A percentile compares a stretch with the other conserved stretches of the same genome.
These are phyloP conservation scores for Thelonectria discophora DNA, from an alignment of 2,329 filamentous ascomycete genomes.

Conservation along the genomic window DNA sequence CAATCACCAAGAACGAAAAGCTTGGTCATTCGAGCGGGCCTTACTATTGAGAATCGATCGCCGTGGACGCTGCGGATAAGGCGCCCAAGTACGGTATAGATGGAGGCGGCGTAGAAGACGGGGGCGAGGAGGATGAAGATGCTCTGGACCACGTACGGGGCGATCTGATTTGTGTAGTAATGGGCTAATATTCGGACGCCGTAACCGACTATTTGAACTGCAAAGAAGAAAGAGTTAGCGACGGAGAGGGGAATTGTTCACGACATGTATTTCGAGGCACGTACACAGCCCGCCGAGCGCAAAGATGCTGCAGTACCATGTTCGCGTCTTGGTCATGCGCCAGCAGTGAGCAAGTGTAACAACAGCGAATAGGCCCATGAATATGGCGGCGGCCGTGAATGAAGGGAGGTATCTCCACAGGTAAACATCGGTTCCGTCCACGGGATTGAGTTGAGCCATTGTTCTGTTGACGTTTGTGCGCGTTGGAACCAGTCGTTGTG, in stretches of 20 bases:
- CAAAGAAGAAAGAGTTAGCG: neutral
- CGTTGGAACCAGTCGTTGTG: neutral
- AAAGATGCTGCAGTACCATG: conserved; percentile 60
- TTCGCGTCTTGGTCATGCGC: conserved; percentile 52
- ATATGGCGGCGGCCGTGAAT: conserved; percentile 54
- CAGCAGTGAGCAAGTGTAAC: conserved; percentile 52
- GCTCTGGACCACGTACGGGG: conserved; percentile 30
- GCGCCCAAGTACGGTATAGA: conserved; percentile 33
- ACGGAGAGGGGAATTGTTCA: neutral
- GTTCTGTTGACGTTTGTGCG: neutral
- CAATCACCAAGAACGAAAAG: conserved; percentile 30
- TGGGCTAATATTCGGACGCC: conserved; percentile 23
- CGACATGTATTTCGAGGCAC: conserved; percentile 26
- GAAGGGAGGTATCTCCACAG: conserved; percentile 52
- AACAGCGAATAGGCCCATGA: conserved; percentile 54
- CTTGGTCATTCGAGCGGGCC: conserved; percentile 21
- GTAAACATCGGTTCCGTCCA: conserved; percentile 19
- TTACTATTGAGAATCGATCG: conserved; percentile 13
- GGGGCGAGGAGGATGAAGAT: conserved; percentile 25
- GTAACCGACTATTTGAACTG: conserved; percentile 30
- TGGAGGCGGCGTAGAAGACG: conserved; percentile 28
- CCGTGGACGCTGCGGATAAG: conserved; percentile 9
- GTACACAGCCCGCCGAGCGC: conserved; percentile 56
- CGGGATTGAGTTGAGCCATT: conserved; percentile 13
- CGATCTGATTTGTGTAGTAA: conserved; percentile 19